Conservation (phyloP, 495 filamentous ascomycete genomes). For the Cairneyella variabilis region DNA sequence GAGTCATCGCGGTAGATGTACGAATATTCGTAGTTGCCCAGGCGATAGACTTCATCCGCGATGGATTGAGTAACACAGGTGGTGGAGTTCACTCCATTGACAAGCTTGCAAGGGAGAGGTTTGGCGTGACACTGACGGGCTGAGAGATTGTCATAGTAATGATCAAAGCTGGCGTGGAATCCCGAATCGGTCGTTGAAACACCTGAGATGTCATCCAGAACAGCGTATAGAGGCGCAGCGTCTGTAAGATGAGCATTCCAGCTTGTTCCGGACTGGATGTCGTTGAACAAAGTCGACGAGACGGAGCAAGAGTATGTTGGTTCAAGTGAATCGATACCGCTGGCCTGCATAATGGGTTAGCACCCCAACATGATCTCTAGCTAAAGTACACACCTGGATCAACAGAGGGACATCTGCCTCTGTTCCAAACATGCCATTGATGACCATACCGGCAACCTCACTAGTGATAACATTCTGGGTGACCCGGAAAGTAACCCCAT, state of each 20-base stretch:
- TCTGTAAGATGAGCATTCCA: conserved; percentile 58
- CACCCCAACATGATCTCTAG: background rate
- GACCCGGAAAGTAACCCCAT: conserved; percentile 52
- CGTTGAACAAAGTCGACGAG: conserved; percentile 39
- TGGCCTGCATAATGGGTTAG: conserved; percentile 26
- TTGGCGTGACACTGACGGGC: conserved; percentile 63
- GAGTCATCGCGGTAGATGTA: conserved; percentile 60
- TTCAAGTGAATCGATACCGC: conserved; percentile 57
- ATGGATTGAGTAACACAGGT: conserved; percentile 52
- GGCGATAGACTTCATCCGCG: conserved; percentile 59
- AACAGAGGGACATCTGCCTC: conserved; percentile 38
- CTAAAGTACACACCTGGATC: conserved; percentile 32
- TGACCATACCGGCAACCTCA: conserved; percentile 63
- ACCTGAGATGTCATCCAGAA: conserved; percentile 57
- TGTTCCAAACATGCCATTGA: conserved; percentile 53
- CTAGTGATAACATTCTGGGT: conserved; percentile 69
- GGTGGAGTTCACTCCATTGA: conserved; percentile 33
- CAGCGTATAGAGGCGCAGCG: conserved; percentile 43
- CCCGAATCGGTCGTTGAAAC: conserved; percentile 46
- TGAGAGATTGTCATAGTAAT: conserved; percentile 72
- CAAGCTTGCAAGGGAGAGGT: conserved; percentile 55
- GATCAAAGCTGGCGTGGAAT: conserved; percentile 63
- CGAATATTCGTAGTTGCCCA: conserved; percentile 68
- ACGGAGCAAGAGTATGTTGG: conserved; percentile 56
- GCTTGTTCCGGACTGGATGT: conserved; percentile 34